Evolutionary conservation across 2,329 filamentous ascomycete genomes (phyloP), one percentile per base, ranked within the genome.

Genomic region (Phaeosphaeria sp.): DNA sequence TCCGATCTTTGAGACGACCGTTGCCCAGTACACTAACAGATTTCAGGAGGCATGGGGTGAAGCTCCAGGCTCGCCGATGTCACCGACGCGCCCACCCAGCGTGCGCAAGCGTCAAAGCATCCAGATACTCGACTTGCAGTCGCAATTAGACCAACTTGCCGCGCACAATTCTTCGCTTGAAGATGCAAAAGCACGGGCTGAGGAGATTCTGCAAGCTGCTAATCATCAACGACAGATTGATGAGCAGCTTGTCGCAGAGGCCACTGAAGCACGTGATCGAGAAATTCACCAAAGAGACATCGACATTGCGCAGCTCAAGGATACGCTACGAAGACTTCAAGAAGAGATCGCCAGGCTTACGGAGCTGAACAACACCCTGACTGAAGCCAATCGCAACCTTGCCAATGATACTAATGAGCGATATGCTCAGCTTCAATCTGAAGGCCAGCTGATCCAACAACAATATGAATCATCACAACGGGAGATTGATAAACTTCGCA

Each of bases 41-140:
- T 69, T 70, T 54, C 82, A 97, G 93, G 93, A 97, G 86, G 94
- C 92, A 81, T 93, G 88, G 83, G 94, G 94, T 80, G 92, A 96
- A 81, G 92, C 91, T 79, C 91, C 90, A 75, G 89, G 89, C 75
- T 96, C 93, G 76, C 93, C 94, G 73, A 89, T 90, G 72, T 98
- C 95, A 72, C 95, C 95, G 54, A 96, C 92, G 68, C 89, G 94
- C 79, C 93, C 95, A 70, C 92, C 93, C 74, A 97, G 93, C 83
- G 91, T 99, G 86, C 93, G 94, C 70, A 93, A 94, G 75, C 91
- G 94, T 74, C 95, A 97, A 80, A 98, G 94, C 84, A 94, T 98
- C 89, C 94, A 98, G 80, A 88, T 98, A 60, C 80, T 85, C 73
- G 94, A 99, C 71, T 88, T 99, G 73, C 93, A 98, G 82, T 84